Conservation (phyloP, 305 asterid species). For the Andrographis paniculata region DNA sequence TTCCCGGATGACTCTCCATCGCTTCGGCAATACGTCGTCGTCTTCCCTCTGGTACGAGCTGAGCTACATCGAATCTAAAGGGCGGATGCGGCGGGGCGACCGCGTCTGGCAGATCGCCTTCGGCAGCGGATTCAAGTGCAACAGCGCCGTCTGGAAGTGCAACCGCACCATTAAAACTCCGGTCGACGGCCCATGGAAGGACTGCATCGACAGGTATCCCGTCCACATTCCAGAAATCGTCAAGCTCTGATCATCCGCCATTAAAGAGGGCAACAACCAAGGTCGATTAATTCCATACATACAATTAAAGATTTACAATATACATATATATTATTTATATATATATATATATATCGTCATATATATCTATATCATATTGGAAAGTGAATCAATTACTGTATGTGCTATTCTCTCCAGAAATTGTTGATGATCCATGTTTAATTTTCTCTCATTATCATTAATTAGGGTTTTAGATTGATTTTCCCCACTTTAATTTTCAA, state of each 20-base stretch:
- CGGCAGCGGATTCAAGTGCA: constrained; percentile 74
- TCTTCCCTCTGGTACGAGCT: constrained; percentile 76
- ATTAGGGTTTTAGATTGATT: constrained; percentile 11
- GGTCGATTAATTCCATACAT: background rate
- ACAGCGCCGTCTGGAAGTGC: constrained; percentile 81
- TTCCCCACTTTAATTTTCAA: too few species aligned
- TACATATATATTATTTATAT: background rate
- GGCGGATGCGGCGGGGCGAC: constrained; percentile 65
- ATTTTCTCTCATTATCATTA: background rate
- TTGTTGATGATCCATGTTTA: background rate
- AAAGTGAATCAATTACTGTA: constrained; percentile 9
- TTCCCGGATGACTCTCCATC: constrained; percentile 70
- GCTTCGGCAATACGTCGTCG: constrained; percentile 73
- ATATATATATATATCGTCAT: too few species aligned
- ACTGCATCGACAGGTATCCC: constrained; percentile 67
- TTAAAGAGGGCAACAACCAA: background rate
- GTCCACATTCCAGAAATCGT: constrained; percentile 71
- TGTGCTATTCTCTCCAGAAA: constrained; percentile 1
- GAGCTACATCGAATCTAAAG: constrained; percentile 59
- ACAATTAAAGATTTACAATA: background rate
- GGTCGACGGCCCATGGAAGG: constrained; percentile 56
- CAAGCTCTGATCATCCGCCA: constrained; percentile 36
- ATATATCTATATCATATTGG: background rate
- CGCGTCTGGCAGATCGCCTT: constrained; percentile 80
- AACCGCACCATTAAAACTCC: constrained; percentile 49